phyloP scores from a whole-genome alignment of 495 filamentous ascomycete species.

The Xylaria flabelliformis region DNA sequence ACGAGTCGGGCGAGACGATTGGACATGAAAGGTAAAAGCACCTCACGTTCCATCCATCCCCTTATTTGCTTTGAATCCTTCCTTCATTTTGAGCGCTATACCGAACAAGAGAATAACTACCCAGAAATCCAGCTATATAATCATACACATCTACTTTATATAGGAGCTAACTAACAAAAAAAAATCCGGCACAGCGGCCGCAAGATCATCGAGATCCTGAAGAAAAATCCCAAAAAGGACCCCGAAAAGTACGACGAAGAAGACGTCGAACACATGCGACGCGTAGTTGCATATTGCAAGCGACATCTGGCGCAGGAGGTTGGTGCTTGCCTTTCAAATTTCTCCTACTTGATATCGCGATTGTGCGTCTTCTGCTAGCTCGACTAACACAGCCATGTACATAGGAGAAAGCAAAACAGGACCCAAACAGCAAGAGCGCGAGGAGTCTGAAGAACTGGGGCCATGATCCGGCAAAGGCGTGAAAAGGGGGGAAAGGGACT shows the following conservation, averaged over 20 bases:
- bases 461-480: neutral
- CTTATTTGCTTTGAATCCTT: neutral
- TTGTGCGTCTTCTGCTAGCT: neutral
- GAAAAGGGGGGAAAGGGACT: neutral
- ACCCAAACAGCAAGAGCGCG: neutral
- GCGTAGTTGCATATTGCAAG: neutral
- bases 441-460: neutral
- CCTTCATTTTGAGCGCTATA: neutral
- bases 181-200: neutral
- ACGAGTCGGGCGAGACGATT: neutral
- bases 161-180: neutral
- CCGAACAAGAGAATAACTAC: too few relatives aligned
- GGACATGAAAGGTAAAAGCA: neutral
- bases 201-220: neutral
- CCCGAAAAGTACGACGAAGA: neutral
- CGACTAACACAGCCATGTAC: neutral
- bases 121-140: too few relatives aligned
- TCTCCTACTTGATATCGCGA: neutral
- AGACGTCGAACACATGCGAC: neutral
- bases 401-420: neutral
- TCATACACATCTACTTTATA: neutral
- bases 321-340: neutral
- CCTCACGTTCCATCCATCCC: neutral
- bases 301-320: constrained; percentile 1
- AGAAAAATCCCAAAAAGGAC: neutral